These are phyloP conservation scores for Ogataea pilisensis DNA, from an alignment of 805 yeast genomes.

Conservation along the genomic window DNA sequence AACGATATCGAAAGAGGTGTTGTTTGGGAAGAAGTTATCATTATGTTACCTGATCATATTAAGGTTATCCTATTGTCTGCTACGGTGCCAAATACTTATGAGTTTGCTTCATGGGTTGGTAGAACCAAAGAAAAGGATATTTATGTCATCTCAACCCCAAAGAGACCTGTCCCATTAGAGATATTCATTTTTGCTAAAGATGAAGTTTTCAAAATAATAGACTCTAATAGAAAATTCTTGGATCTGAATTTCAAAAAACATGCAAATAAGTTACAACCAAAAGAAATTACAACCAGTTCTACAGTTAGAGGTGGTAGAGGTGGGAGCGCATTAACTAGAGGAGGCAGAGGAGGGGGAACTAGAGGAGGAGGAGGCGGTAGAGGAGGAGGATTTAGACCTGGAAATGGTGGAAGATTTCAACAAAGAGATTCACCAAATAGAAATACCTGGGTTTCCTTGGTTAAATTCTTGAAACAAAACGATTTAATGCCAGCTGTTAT, in stretches of 20 bases:
- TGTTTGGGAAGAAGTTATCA: conserved; percentile 99
- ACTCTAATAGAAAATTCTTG: conserved; percentile 64
- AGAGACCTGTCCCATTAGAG: conserved; percentile 94
- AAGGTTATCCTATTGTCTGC: conserved; percentile 92
- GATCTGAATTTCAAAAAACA: conserved; percentile 62
- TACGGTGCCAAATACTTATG: conserved; percentile 97
- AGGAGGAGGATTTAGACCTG: conserved; percentile 26
- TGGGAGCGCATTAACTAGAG: conserved; percentile 26
- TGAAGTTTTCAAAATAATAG: conserved; percentile 67
- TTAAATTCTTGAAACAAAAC: conserved; percentile 62
- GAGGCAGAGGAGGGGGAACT: conserved; percentile 35
- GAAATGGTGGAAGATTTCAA: conserved; percentile 29
- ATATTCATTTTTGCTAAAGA: conserved; percentile 81
- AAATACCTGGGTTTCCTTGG: conserved; percentile 71
- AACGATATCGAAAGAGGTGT: conserved; percentile 98
- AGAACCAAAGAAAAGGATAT: conserved; percentile 94
- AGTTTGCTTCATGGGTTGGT: conserved; percentile 98
- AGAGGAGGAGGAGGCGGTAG: conserved; percentile 30
- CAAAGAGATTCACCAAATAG: conserved; percentile 69
- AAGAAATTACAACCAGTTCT: conserved; percentile 32
- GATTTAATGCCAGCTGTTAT: conserved; percentile 86
- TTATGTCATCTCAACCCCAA: conserved; percentile 92
- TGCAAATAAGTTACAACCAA: conserved; percentile 44
- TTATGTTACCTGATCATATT: conserved; percentile 91
- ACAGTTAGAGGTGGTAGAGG: conserved; percentile 29